Base-by-base conservation (phyloP, 2,329 filamentous ascomycete species). In the Westerdykella aurantiaca region DNA sequence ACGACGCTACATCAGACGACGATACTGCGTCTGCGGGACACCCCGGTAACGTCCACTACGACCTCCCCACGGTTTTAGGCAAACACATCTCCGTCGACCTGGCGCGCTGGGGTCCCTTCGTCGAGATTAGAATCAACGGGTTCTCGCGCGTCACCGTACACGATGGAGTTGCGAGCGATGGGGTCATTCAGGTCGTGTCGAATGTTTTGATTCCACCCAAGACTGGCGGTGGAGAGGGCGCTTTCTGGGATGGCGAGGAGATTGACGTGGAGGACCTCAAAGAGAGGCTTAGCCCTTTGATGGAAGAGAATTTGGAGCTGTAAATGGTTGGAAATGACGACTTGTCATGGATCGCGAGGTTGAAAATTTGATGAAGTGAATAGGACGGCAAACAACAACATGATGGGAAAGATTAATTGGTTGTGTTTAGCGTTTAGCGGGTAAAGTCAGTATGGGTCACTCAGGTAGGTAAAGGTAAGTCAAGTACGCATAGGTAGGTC, bases 171-270 rank as follows among this genome's bases (percentile, higher is more conserved):
- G 85, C 83, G 0, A 79, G 76, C 58, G 86, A 95, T 61, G 90
- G 90, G 25, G 88, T 91, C 12, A 78, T 95, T 31, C 90, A 95
- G 44, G 81, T 91, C 13, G 73, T 93, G 0, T 75, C 77, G 38
- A 76, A 76, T 45, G 80, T 95, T 0, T 69, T 94, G 45, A 80
- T 96, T 50, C 90, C 90, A 34, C 87, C 88, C 1, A 81, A 79
- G 67, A 75, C 74, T 48, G 60, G 59, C 2, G 67, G 66, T 17
- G 54, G 54, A 6, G 53, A 63, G 45, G 51, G 56, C 50, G 38
- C 60, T 0, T 60, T 57, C 40, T 73, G 69, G 69, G 47, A 60
- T 18, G 70, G 71, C n/a, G 72, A 69, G 29, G 74, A 79, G 56
- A 70, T 85, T 47, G 71, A 64, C 3, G 74, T 83, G 5, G 78